These are phyloP conservation scores for Sophora flavescens DNA, from an alignment of 306 rosid species.

Conservation along the genomic window DNA sequence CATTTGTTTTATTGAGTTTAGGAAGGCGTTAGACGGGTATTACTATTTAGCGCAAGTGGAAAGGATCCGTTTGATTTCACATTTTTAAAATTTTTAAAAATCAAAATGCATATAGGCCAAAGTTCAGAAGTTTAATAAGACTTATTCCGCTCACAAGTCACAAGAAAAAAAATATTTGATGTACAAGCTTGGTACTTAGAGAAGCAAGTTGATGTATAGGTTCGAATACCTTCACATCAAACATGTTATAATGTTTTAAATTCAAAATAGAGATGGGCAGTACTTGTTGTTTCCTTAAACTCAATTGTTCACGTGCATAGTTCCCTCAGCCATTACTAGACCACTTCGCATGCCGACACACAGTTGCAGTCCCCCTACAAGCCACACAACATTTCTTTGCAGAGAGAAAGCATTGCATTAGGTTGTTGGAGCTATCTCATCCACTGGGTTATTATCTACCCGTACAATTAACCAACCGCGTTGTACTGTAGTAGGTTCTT, in stretches of 20 bases:
- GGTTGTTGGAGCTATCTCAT: constrained; percentile 22
- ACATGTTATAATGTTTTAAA: not conserved
- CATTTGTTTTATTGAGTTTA: too few relatives aligned
- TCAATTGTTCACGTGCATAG: not conserved
- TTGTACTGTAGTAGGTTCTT: constrained; percentile 37
- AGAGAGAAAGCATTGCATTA: not conserved
- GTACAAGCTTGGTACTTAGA: too few relatives aligned
- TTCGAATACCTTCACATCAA: constrained; percentile 6
- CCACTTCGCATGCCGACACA: not conserved
- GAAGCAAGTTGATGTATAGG: not conserved
- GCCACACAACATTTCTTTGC: not conserved
- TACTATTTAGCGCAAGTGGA: too few relatives aligned
- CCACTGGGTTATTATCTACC: constrained; percentile 16
- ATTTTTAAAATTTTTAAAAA: too few relatives aligned
- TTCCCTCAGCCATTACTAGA: not conserved
- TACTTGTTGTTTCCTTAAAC: not conserved
- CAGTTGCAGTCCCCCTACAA: not conserved
- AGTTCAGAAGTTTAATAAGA: too few relatives aligned
- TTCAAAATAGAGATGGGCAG: not conserved
- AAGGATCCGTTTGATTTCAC: too few relatives aligned
- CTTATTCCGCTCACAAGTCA: too few relatives aligned
- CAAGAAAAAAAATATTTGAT: too few relatives aligned
- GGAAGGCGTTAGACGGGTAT: too few relatives aligned
- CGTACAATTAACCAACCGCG: constrained; percentile 46
- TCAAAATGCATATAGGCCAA: too few relatives aligned